phyloP scores from a whole-genome alignment of 2,329 filamentous ascomycete species.

The Thelonectria blattea region DNA sequence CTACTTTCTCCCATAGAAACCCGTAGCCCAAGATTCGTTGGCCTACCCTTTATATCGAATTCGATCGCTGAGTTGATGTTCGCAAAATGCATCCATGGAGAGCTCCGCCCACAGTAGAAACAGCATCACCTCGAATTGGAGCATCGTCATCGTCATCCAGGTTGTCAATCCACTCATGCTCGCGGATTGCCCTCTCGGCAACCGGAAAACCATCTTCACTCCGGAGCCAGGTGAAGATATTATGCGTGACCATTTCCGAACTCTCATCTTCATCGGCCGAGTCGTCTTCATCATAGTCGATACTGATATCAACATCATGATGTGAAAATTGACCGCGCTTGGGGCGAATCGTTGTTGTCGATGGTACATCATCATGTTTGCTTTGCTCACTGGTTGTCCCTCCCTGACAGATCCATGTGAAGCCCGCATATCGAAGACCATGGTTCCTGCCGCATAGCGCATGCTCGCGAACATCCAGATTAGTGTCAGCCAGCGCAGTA shows the following conservation, averaged over 20 bases:
- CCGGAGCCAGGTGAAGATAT: slow-evolving; percentile 41
- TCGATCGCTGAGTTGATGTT: slow-evolving; percentile 13
- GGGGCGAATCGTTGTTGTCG: not conserved
- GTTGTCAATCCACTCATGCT: slow-evolving; percentile 41
- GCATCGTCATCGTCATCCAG: slow-evolving; percentile 31
- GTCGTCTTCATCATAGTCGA: slow-evolving; percentile 21
- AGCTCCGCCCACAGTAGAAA: slow-evolving; percentile 13
- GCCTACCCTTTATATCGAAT: slow-evolving; percentile 8
- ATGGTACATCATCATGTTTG: not conserved
- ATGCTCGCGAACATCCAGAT: slow-evolving; percentile 29
- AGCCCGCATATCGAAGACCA: slow-evolving; percentile 1
- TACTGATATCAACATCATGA: not conserved
- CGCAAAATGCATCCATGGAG: slow-evolving; percentile 18
- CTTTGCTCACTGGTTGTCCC: slow-evolving; percentile 9
- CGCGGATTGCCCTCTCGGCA: slow-evolving; percentile 36
- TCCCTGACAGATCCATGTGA: slow-evolving; percentile 17
- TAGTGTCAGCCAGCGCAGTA: slow-evolving; percentile 21
- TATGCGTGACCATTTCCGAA: slow-evolving; percentile 36
- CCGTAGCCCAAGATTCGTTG: too few relatives aligned
- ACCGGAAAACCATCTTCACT: slow-evolving; percentile 38
- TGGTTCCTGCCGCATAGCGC: slow-evolving; percentile 10
- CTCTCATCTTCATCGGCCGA: slow-evolving; percentile 22
- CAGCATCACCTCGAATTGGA: slow-evolving; percentile 15
- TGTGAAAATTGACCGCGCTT: slow-evolving; percentile 1
- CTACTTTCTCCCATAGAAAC: too few relatives aligned